Evolutionary conservation across 2,329 filamentous ascomycete genomes (phyloP).

Genomic region (Fusarium foetens): DNA sequence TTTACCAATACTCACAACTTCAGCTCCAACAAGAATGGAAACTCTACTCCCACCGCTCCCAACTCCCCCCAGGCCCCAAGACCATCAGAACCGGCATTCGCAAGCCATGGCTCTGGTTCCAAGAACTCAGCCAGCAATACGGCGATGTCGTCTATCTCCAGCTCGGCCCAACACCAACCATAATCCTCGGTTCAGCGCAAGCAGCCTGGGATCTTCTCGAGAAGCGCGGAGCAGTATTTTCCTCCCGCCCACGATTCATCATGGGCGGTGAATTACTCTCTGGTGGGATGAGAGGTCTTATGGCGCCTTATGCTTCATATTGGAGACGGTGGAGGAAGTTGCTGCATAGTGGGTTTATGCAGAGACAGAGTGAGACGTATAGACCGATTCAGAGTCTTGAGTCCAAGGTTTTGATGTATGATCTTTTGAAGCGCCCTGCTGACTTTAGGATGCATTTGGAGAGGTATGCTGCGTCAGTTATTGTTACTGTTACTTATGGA

Average conservation of each 20-base stretch:
- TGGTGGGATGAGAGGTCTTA: slow-evolving; percentile 54
- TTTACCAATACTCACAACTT: neutral
- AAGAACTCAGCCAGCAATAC: slow-evolving; percentile 50
- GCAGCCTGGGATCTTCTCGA: slow-evolving; percentile 58
- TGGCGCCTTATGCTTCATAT: slow-evolving; percentile 55
- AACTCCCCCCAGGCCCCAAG: slow-evolving; percentile 54
- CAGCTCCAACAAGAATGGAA: slow-evolving; percentile 53
- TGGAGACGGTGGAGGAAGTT: slow-evolving; percentile 58
- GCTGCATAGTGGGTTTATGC: slow-evolving; percentile 57
- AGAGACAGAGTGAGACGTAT: slow-evolving; percentile 55
- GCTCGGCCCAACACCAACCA: slow-evolving; percentile 54
- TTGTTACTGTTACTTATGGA: slow-evolving; percentile 56
- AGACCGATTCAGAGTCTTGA: slow-evolving; percentile 55
- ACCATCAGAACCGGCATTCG: slow-evolving; percentile 50
- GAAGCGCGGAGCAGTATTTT: slow-evolving; percentile 55
- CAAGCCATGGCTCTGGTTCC: slow-evolving; percentile 57
- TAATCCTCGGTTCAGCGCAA: slow-evolving; percentile 55
- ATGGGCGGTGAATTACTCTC: slow-evolving; percentile 57
- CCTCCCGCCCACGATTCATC: slow-evolving; percentile 58
- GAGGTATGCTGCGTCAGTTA: slow-evolving; percentile 52
- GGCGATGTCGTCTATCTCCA: slow-evolving; percentile 57
- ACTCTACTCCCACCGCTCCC: slow-evolving; percentile 51
- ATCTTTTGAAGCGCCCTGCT: slow-evolving; percentile 48
- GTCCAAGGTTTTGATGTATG: slow-evolving; percentile 53
- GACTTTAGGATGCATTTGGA: slow-evolving; percentile 43